Evolutionary conservation across 169 alveolate genomes (phyloP), one percentile per base, ranked within the genome.

Genomic region (Eimeria zaria): DNA sequence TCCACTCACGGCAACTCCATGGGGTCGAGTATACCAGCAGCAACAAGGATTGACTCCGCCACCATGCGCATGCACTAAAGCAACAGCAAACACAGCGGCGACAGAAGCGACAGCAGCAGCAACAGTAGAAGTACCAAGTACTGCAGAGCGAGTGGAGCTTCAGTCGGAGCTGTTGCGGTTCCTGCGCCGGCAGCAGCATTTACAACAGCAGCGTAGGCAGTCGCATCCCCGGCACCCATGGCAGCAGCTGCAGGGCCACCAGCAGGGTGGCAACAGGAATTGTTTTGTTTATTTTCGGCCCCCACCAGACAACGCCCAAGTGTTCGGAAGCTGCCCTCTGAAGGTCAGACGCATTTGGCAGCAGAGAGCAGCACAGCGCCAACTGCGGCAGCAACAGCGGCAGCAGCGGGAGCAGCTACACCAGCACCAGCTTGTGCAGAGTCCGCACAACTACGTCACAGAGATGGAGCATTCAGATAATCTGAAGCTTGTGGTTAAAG

Each of bases 231-330:
- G 51, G 78, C 76, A 84, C 78, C 91, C 9, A 22, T 48, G 48
- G 41, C 58, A 27, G 91, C 58, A 2, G 64, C 93, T 4, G 83
- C 30, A 8, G 46, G 48, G 81, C 71, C 60, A 24, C 46, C 81
- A 39, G 81, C 41, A 62, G 67, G 81, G 44, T 12, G 53, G 93
- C 80, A 87, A n/a, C 67, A 39, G 81, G 44, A 18, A 55, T n/a
- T 89, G 95, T 20, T 73, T 89, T 30, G 95, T 71, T 2, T 89
- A 71, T 39, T 80, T 76, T 33, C 44, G 85, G 84, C 92, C 91
- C n/a, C 96, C 96, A 6, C 96, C 96, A 67, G 55, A 67, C 69
- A 41, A 58, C 27, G 67, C 89, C 9, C 85, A 92, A 58, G 96
- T 84, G 69, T 64, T 60, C 85, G 91, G 92, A 46, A 81, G 92